These are phyloP conservation scores for Aspergillus brasiliensis DNA, from an alignment of 2,329 filamentous ascomycete species.

Conservation along the genomic window DNA sequence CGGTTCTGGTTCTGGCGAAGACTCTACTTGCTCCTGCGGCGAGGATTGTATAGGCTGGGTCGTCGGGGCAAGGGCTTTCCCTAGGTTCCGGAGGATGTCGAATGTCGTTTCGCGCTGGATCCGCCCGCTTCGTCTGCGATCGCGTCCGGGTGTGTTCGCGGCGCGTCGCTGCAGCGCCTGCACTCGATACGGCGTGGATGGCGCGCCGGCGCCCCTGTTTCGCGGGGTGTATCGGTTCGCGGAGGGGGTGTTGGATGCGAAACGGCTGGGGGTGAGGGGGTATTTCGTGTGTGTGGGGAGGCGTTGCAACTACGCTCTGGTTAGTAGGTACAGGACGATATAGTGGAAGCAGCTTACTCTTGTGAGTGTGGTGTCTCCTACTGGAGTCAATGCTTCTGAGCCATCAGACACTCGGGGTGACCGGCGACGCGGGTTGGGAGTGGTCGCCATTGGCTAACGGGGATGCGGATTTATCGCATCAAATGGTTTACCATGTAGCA, in stretches of 20 bases:
- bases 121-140: constrained; percentile 53
- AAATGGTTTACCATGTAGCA: neutral
- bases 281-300: constrained; percentile 33
- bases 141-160: constrained; percentile 52
- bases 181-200: constrained; percentile 59
- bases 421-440: constrained; percentile 33
- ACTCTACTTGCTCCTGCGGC: constrained; percentile 39
- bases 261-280: constrained; percentile 41
- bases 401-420: constrained; percentile 26
- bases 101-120: constrained; percentile 58
- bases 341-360: constrained; percentile 20
- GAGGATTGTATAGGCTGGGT: constrained; percentile 52
- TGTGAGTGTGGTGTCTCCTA: constrained; percentile 32
- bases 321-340: neutral
- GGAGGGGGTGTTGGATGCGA: constrained; percentile 34
- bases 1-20: constrained; percentile 18
- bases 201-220: constrained; percentile 38
- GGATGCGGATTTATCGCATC: neutral
- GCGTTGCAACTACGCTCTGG: constrained; percentile 34
- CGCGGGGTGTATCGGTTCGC: constrained; percentile 40
- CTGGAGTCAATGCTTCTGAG: constrained; percentile 27
- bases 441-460: constrained; percentile 29
- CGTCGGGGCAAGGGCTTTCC: constrained; percentile 55
- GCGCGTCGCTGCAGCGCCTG: constrained; percentile 57
- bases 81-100: constrained; percentile 56